Percentiles rank a stretch among this genome's conserved stretches.
Conservation (phyloP, 1,284 basidiomycete species). For the Sutorius eximius region DNA sequence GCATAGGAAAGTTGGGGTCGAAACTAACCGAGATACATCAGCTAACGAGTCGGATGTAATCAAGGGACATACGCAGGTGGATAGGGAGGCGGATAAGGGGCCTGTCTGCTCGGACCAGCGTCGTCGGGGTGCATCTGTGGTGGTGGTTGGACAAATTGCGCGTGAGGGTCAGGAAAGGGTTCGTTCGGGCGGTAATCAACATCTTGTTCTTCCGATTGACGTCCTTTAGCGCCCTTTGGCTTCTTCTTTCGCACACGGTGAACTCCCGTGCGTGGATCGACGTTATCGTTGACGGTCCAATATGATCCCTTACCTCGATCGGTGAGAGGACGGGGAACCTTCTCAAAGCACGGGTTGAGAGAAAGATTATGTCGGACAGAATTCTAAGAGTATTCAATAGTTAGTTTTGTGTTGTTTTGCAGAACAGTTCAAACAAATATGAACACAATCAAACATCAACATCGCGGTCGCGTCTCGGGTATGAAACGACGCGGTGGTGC, state of each 20-base stretch:
- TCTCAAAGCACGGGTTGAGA: constrained; percentile 91
- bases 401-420: constrained; percentile 32
- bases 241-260: constrained; percentile 84
- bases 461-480: constrained; percentile 50
- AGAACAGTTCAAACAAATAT: constrained; percentile 43
- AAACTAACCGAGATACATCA: constrained; percentile 44
- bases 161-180: constrained; percentile 52
- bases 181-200: constrained; percentile 60
- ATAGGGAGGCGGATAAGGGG: constrained; percentile 57
- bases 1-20: constrained; percentile 66
- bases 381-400: constrained; percentile 54
- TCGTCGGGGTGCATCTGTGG: constrained; percentile 58
- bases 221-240: constrained; percentile 48
- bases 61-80: constrained; percentile 35
- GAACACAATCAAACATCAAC: constrained; percentile 55
- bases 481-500: constrained; percentile 9
- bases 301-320: constrained; percentile 87
- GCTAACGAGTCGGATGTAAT: background rate
- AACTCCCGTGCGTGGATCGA: constrained; percentile 81
- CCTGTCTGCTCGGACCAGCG: constrained; percentile 54
- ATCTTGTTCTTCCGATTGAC: constrained; percentile 52
- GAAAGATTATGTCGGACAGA: constrained; percentile 94
- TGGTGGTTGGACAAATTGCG: constrained; percentile 51
- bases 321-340: constrained; percentile 84
- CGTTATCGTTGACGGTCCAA: constrained; percentile 85